Conservation (phyloP, 495 filamentous ascomycete genomes). For the Daldinia vernicosa region DNA sequence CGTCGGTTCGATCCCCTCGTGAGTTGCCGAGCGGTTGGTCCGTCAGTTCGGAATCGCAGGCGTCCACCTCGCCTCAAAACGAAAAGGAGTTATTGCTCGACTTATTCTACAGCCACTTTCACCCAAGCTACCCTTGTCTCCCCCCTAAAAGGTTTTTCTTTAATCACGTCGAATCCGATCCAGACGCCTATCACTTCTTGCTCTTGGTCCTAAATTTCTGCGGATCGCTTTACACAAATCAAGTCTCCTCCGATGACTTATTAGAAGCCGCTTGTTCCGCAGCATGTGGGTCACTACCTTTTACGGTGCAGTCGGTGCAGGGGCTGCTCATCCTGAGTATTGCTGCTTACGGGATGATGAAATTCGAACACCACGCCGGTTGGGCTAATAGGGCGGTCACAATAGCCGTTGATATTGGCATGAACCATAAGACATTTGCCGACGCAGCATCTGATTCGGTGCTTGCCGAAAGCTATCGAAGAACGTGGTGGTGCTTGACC, state of each 20-base stretch:
- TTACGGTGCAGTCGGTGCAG: slow-evolving; percentile 69
- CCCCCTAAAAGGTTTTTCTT: slow-evolving; percentile 58
- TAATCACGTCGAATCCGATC: slow-evolving; percentile 40
- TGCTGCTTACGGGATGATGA: slow-evolving; percentile 70
- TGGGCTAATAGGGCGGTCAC: slow-evolving; percentile 67
- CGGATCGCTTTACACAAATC: slow-evolving; percentile 58
- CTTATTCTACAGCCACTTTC: slow-evolving; percentile 67
- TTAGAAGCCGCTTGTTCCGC: slow-evolving; percentile 55
- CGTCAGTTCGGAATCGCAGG: slow-evolving; percentile 21
- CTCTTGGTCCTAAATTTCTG: slow-evolving; percentile 67
- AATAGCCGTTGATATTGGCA: slow-evolving; percentile 69
- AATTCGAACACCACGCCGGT: slow-evolving; percentile 61
- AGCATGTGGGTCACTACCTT: slow-evolving; percentile 52
- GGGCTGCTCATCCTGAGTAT: slow-evolving; percentile 72
- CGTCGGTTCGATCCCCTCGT: slow-evolving; percentile 30
- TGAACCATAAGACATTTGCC: slow-evolving; percentile 64
- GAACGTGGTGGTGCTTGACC: slow-evolving; percentile 82
- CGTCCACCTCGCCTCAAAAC: slow-evolving; percentile 27
- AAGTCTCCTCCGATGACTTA: slow-evolving; percentile 51
- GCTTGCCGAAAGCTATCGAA: slow-evolving; percentile 71
- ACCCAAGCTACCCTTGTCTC: slow-evolving; percentile 66
- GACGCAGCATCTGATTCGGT: slow-evolving; percentile 62
- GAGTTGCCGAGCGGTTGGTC: slow-evolving; percentile 40
- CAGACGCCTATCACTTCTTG: slow-evolving; percentile 50
- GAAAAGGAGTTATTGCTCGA: slow-evolving; percentile 43